Evolutionary conservation across 805 yeast species (phyloP), one percentile per base, ranked within the genome.

Genomic region (Trichomonascus vanleenenianus): DNA sequence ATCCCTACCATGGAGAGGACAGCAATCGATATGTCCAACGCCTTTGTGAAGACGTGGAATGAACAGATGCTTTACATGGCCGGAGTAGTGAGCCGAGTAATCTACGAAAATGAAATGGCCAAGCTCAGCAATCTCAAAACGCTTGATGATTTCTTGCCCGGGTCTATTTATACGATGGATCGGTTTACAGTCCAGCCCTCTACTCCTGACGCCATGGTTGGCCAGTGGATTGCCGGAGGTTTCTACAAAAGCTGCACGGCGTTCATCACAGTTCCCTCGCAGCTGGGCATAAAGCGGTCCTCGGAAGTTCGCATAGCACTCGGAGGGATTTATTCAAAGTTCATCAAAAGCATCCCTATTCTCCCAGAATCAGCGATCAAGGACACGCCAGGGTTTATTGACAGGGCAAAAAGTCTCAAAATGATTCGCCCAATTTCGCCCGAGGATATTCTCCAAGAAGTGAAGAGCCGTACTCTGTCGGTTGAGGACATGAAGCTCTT

Each of bases 1-100:
- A 63, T 67, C n/a, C 72, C 72, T 2, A 67, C 72, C 2, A 65
- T 67, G 70, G 72, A 67, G 45, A 58, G 72, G 4, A 66, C 71
- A 0, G 69, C 68, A 1, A 59, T 66, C 1, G 72, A 67, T 49
- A 64, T 67, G 61, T 64, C 71, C 3, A 66, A 67, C 43, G 55
- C 60, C 6, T 59, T 56, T 43, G 71, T 67, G 18, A 64, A 62
- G 44, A 68, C 63, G 43, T 67, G 72, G 72, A 67, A 67, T 49
- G 48, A 56, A 27, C 60, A 65, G 42, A 56, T 67, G 62, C 58
- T 67, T 19, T 62, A 57, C 39, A 58, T 63, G 60, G 64, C 66
- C 3, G 72, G 72, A 2, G 50, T 64, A 2, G 43, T 67, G 45
- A 52, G 62, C 6, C 54, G 71, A 3, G 59, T 59, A 12, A 59